Conservation (phyloP, 2,329 filamentous ascomycete species). For the Dactylellina leptospora region DNA sequence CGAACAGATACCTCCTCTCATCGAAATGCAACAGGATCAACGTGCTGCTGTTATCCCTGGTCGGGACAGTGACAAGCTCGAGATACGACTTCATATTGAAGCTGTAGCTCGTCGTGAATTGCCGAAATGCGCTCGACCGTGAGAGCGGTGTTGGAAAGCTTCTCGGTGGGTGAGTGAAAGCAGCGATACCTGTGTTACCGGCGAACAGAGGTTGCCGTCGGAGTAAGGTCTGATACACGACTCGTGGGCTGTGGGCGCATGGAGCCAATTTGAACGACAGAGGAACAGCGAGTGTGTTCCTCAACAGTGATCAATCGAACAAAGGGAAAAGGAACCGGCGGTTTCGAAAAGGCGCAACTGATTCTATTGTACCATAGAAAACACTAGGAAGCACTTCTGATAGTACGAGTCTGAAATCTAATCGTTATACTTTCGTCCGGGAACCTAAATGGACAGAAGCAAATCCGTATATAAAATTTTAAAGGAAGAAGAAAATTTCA, state of each 20-base stretch:
- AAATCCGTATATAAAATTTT: too few species aligned
- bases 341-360: neutral
- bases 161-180: constrained; percentile 1
- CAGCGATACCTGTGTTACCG: constrained; percentile 9
- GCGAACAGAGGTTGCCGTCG: constrained; percentile 14
- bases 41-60: constrained; percentile 85
- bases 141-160: neutral
- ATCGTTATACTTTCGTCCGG: too few species aligned
- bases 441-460: too few species aligned
- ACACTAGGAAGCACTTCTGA: too few species aligned
- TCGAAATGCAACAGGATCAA: constrained; percentile 81
- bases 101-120: constrained; percentile 49
- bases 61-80: constrained; percentile 81
- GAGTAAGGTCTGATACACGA: constrained; percentile 27
- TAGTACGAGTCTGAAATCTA: too few species aligned
- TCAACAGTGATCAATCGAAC: constrained; percentile 12
- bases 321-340: neutral
- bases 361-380: too few species aligned
- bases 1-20: constrained; percentile 83
- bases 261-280: constrained; percentile 51
- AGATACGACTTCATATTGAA: constrained; percentile 74
- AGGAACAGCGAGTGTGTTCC: constrained; percentile 49
- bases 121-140: too few species aligned
- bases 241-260: constrained; percentile 49
- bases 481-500: neutral